Evolutionary conservation across 129 eudicot genomes (phyloP).

Genomic region (Mikania micrantha): DNA sequence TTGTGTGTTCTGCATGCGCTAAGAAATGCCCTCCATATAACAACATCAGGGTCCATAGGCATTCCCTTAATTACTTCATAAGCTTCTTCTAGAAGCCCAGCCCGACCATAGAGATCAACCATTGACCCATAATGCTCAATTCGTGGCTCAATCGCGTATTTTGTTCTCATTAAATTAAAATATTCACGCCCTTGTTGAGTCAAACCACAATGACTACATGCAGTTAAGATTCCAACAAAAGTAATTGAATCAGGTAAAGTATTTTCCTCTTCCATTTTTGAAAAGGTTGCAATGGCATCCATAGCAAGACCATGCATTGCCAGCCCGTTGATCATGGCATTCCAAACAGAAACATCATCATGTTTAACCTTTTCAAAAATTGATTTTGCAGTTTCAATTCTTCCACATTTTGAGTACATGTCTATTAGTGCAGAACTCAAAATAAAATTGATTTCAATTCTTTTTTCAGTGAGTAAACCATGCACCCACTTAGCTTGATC

Average conservation of each 20-base stretch:
- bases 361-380: conserved; percentile 36
- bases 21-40: conserved; percentile 84
- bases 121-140: conserved; percentile 88
- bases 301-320: conserved; percentile 81
- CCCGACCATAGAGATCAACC: conserved; percentile 84
- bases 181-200: conserved; percentile 60
- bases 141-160: conserved; percentile 52
- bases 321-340: conserved; percentile 80
- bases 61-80: conserved; percentile 51
- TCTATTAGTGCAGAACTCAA: conserved; percentile 61
- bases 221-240: conserved; percentile 64
- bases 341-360: conserved; percentile 66
- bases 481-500: conserved; percentile 75
- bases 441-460: conserved; percentile 51
- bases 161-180: conserved; percentile 52
- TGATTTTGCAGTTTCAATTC: conserved; percentile 48
- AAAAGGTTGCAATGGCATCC: conserved; percentile 59
- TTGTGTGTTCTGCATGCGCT: conserved; percentile 82
- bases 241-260: conserved; percentile 63
- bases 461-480: conserved; percentile 40
- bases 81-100: conserved; percentile 80
- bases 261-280: conserved; percentile 47
- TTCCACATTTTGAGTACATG: conserved; percentile 89
- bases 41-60: conserved; percentile 74
- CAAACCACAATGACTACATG: conserved; percentile 80